Percentiles rank a stretch among this genome's conserved stretches.
Conservation (phyloP, 2,329 filamentous ascomycete species). For the Aspergillus sp. region DNA sequence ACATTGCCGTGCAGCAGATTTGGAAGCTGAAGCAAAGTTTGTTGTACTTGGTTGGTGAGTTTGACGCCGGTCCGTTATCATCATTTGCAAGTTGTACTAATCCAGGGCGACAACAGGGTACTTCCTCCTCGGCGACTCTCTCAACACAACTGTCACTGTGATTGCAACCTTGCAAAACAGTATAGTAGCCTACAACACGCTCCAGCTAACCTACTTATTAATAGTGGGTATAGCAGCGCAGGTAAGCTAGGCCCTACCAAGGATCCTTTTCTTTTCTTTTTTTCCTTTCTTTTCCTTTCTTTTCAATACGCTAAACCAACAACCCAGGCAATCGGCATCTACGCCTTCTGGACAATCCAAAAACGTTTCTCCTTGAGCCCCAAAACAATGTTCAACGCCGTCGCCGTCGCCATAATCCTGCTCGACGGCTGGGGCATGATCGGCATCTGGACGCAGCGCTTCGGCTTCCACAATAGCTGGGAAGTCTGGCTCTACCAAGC, state of each 20-base stretch:
- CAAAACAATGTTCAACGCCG: conserved; percentile 68
- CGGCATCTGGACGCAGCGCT: conserved; percentile 55
- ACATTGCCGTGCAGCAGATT: conserved; percentile 58
- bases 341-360: conserved; percentile 62
- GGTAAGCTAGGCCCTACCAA: conserved; percentile 30
- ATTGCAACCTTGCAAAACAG: conserved; percentile 65
- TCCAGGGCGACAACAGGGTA: conserved; percentile 44
- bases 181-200: conserved; percentile 64
- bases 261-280: no score
- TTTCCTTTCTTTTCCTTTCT: no score
- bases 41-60: conserved; percentile 60
- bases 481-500: conserved; percentile 54
- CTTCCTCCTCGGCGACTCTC: conserved; percentile 67
- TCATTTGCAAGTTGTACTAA: not conserved
- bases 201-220: conserved; percentile 65
- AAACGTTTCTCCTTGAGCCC: conserved; percentile 59
- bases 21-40: conserved; percentile 66
- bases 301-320: no score
- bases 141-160: conserved; percentile 70
- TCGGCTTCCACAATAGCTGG: conserved; percentile 56
- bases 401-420: conserved; percentile 62
- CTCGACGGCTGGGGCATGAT: conserved; percentile 61
- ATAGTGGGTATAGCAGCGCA: conserved; percentile 66
- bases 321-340: conserved; percentile 55
- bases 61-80: not conserved